phyloP scores from a whole-genome alignment of 176 grass and related monocot genomes.

The Paspalum notatum region DNA sequence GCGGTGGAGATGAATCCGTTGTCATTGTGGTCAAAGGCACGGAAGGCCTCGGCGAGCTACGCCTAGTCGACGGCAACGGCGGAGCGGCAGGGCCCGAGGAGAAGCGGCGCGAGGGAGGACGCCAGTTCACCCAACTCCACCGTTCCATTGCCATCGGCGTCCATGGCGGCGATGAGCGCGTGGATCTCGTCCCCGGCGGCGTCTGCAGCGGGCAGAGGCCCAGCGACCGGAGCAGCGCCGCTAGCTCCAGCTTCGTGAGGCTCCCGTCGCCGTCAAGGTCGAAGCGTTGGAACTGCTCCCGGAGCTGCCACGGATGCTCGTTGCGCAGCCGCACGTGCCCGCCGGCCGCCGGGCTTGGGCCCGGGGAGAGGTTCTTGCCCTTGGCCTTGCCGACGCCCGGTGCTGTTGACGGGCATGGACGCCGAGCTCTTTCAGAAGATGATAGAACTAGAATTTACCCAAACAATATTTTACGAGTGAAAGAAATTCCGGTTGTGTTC shows the following conservation, averaged over 20 bases:
- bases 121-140: conserved; percentile 63
- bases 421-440: no score
- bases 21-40: conserved; percentile 59
- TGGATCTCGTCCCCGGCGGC: conserved; percentile 60
- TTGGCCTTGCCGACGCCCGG: no score
- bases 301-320: conserved; percentile 61
- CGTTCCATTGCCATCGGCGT: conserved; percentile 61
- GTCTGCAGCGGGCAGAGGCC: conserved; percentile 52
- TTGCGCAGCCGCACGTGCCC: conserved; percentile 45
- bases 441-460: not conserved
- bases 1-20: conserved; percentile 67
- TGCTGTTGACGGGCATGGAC: no score
- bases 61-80: conserved; percentile 56
- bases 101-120: conserved; percentile 52
- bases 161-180: conserved; percentile 54
- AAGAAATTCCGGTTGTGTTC: not conserved
- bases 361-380: not conserved
- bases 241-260: conserved; percentile 62
- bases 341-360: not conserved
- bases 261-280: conserved; percentile 68
- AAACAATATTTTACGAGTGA: not conserved
- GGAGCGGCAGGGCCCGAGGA: conserved; percentile 52
- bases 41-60: conserved; percentile 65
- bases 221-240: conserved; percentile 58
- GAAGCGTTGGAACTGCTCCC: conserved; percentile 61